A percentile compares a stretch with the other conserved stretches of the same genome.
phyloP scores from a whole-genome alignment of 176 grass and related monocot species.

The Bromus sterilis region DNA sequence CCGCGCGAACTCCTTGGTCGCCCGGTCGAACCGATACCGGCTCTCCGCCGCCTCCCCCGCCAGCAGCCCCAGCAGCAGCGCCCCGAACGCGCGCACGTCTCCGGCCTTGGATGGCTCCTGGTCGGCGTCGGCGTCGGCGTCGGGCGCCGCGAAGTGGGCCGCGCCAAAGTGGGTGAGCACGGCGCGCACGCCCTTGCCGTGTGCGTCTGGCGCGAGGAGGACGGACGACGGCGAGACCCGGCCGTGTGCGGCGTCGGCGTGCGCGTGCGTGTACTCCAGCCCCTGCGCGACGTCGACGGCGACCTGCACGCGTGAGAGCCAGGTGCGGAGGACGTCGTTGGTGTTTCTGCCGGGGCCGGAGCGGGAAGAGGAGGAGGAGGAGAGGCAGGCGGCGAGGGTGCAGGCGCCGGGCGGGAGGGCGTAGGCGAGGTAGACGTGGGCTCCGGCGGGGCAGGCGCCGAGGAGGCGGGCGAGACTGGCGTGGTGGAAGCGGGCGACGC shows the following conservation, averaged over 20 bases:
- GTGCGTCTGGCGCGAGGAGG: conserved; percentile 40
- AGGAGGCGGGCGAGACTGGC: conserved; percentile 50
- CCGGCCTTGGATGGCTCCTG: conserved; percentile 17
- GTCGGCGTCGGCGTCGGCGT: neutral
- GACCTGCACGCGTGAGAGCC: conserved; percentile 44
- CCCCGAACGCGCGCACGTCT: conserved; percentile 59
- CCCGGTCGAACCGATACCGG: conserved; percentile 39
- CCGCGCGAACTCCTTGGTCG: conserved; percentile 29
- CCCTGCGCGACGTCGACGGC: conserved; percentile 60
- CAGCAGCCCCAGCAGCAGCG: conserved; percentile 57
- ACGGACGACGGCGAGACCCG: conserved; percentile 33
- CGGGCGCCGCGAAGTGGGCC: neutral
- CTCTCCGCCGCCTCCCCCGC: conserved; percentile 45
- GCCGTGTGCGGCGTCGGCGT: conserved; percentile 38
- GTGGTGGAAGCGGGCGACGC: conserved; percentile 42
- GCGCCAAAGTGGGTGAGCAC: conserved; percentile 59
- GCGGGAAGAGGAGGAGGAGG: conserved; percentile 26
- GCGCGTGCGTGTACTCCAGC: conserved; percentile 69
- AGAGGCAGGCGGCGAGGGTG: conserved; percentile 48
- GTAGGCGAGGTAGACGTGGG: conserved; percentile 69
- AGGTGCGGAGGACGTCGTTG: conserved; percentile 25
- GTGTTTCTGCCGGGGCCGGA: conserved; percentile 27
- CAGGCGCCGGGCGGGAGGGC: conserved; percentile 20
- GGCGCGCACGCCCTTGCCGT: conserved; percentile 21
- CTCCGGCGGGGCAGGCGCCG: conserved; percentile 49